Evolutionary conservation across 2,329 filamentous ascomycete species (phyloP), one percentile per base, ranked within the genome.

Genomic region (Talaromyces sp.): DNA sequence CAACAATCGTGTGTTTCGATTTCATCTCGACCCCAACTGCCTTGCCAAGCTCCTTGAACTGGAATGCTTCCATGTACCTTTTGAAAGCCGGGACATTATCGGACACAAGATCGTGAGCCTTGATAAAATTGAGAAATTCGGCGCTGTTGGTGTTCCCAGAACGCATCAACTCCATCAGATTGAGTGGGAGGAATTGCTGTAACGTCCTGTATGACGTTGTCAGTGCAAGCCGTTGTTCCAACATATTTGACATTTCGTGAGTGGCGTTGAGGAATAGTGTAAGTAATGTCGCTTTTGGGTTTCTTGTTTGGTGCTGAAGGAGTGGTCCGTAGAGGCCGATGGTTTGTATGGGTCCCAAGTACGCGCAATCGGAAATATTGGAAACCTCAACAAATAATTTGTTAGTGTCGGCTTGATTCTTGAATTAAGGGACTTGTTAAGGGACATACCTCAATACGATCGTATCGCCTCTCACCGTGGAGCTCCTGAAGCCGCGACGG

Each of bases 241-340:
- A 6, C 1, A 49, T 3, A 11, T 5, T 49, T 25, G 45, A 25
- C 45, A 25, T 27, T 31, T 77, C 69, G 1, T 54, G 11, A 22
- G 77, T 68, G 1, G 76, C 78, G 65, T 80, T 80, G 58, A 79
- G 68, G 72, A 80, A 82, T 0, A 81, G 72, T 10, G 76, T 75
- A n/a, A 83, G 65, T 0, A 82, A 70, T 0, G 78, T 79, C 1
- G 80, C 80, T 31, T 79, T 71, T 0, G 75, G 73, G 64, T 81
- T 82, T 6, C 73, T 51, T 1, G 2, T 1, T 7, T 67, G 72
- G 0, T 66, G 22, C 59, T 79, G 72, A 0, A 83, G 75, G 1
- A 81, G 62, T 0, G 72, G 74, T 3, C 67, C 70, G 40, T 82
- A 73, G 10, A 64, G 40, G 0, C 6, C 0, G 1, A 81, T 64